Percentiles rank a stretch among this genome's conserved stretches.
phyloP scores from a whole-genome alignment of 2,329 filamentous ascomycete species.

The Pyricularia grisea region DNA sequence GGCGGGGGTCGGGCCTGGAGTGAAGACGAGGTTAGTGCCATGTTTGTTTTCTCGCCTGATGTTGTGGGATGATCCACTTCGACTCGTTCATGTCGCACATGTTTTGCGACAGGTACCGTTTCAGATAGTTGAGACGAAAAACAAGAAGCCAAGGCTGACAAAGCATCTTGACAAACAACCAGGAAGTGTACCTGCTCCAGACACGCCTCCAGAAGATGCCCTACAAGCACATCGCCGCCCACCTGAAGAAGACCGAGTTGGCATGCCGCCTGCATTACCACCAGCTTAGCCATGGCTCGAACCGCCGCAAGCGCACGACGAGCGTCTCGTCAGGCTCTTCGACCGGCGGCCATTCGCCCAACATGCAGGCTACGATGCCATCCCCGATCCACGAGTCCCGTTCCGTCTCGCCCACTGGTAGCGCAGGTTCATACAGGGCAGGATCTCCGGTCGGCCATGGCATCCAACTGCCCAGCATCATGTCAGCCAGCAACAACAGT shows the following conservation, averaged over 20 bases:
- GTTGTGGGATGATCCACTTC: background rate
- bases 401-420: slow-evolving; percentile 38
- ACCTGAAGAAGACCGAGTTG: slow-evolving; percentile 80
- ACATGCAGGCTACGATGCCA: slow-evolving; percentile 34
- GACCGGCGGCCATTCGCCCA: slow-evolving; percentile 38
- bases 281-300: slow-evolving; percentile 73
- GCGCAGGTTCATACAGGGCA: slow-evolving; percentile 32
- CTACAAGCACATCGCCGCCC: slow-evolving; percentile 80
- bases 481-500: slow-evolving; percentile 27
- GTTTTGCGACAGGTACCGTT: background rate
- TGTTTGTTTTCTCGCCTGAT: background rate
- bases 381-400: slow-evolving; percentile 43
- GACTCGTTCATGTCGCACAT: slow-evolving; percentile 2
- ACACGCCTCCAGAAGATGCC: slow-evolving; percentile 82
- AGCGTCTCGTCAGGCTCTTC: slow-evolving; percentile 62
- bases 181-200: slow-evolving; percentile 79
- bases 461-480: slow-evolving; percentile 46
- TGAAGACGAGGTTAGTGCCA: slow-evolving; percentile 63
- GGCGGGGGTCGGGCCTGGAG: slow-evolving; percentile 76
- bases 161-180: slow-evolving; percentile 5
- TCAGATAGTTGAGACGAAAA: slow-evolving; percentile 2
- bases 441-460: slow-evolving; percentile 29
- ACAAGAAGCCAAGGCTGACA: slow-evolving; percentile 1
- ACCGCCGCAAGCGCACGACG: slow-evolving; percentile 66
- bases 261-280: slow-evolving; percentile 84